Evolutionary conservation across 1,284 basidiomycete genomes (phyloP), one percentile per base, ranked within the genome.

Genomic region (Xerocomus nothofagi): DNA sequence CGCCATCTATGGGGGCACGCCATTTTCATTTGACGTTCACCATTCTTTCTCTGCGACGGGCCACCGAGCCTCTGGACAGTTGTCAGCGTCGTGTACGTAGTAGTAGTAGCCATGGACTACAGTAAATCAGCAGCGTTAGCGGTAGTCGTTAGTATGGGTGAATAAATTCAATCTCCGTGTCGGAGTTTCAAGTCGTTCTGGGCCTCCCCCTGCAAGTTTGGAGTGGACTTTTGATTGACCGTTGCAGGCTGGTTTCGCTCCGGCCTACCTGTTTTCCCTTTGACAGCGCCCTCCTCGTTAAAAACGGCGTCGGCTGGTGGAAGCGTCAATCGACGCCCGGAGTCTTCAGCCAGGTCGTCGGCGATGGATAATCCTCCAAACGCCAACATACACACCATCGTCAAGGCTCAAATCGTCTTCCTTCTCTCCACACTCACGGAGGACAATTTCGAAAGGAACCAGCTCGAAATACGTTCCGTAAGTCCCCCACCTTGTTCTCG

Each of bases 391-490:
- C 78, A 81, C 59, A 88, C 86, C 66, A 91, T 91, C 70, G 88
- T 91, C 73, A 88, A 88, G 73, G 87, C 88, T 53, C 88, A 91
- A 74, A 95, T 97, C 68, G 91, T 93, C 59, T 97, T 97, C 72
- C 80, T 96, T 53, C 80, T 98, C 57, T 93, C 91, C 18, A 96
- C 91, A 21, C 81, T 97, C 51, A 93, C 90, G 51, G 94, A 97
- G 73, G 94, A 96, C 62, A 93, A 93, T 71, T 97, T 93, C 67
- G 89, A 92, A 67, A 84, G 90, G 67, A 91, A 95, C 69, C 86
- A 93, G 66, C 74, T 83, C 50, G 93, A 97, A 76, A 95, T 97
- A 62, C 85, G 90, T 65, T 89, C 89, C 53, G 93, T 96, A 68
- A 63, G 55, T 56, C 27, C 50, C n/a, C 56, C 49, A 24, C 29